These are phyloP conservation scores for Metarhizium sp. DNA, from an alignment of 2,329 filamentous ascomycete species.

Conservation along the genomic window DNA sequence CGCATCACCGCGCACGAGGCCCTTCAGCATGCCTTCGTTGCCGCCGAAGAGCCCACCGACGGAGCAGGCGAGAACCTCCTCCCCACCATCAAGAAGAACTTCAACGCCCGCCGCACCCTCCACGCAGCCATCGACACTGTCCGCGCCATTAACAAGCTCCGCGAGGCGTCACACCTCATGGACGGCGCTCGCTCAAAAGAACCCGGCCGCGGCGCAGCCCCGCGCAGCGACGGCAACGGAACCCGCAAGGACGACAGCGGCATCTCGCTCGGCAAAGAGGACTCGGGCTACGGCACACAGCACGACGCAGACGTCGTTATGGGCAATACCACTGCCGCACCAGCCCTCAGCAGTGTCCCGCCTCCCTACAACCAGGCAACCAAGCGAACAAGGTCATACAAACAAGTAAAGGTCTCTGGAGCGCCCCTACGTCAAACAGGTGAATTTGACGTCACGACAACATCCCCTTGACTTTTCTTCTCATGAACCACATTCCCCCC, in stretches of 20 bases:
- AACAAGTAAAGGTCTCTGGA: slow-evolving; percentile 57
- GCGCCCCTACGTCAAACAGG: slow-evolving; percentile 19
- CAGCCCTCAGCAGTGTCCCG: slow-evolving; percentile 25
- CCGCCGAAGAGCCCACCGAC: slow-evolving; percentile 38
- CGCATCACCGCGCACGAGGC: slow-evolving; percentile 87
- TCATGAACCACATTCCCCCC: neutral
- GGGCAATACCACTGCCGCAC: slow-evolving; percentile 37
- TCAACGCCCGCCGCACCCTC: slow-evolving; percentile 59
- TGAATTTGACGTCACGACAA: slow-evolving; percentile 6
- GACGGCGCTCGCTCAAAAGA: slow-evolving; percentile 47
- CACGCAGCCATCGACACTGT: slow-evolving; percentile 65
- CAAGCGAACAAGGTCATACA: slow-evolving; percentile 49
- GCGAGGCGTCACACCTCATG: slow-evolving; percentile 50
- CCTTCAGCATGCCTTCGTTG: slow-evolving; percentile 56
- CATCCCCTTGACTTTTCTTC: neutral
- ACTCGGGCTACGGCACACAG: slow-evolving; percentile 41
- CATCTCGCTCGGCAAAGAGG: slow-evolving; percentile 29
- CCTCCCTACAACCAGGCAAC: slow-evolving; percentile 44
- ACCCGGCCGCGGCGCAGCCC: slow-evolving; percentile 29
- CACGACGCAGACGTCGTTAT: slow-evolving; percentile 30
- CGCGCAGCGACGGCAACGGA: slow-evolving; percentile 6
- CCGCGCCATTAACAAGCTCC: slow-evolving; percentile 60
- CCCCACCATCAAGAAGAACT: slow-evolving; percentile 65
- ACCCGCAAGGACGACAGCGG: slow-evolving; percentile 35
- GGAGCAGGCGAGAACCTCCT: slow-evolving; percentile 51